phyloP scores from a whole-genome alignment of 768 basidiomycete genomes.

The Suillus lakei region DNA sequence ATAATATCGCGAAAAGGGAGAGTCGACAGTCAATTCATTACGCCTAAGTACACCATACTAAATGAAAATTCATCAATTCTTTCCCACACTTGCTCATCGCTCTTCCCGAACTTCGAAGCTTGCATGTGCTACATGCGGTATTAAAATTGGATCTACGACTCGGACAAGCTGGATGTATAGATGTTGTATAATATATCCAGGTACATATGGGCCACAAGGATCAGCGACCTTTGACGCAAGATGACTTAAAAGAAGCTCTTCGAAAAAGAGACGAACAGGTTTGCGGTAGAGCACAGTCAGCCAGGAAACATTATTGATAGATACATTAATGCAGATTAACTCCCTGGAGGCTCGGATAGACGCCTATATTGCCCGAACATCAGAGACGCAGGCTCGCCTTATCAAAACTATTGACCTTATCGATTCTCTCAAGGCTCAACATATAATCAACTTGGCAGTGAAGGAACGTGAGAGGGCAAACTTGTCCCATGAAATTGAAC shows the following conservation, averaged over 20 bases:
- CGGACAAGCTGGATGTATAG: conserved; percentile 10
- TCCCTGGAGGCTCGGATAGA: conserved; percentile 36
- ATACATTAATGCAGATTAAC: conserved; percentile 26
- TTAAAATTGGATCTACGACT: background rate
- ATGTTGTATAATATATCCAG: conserved; percentile 7
- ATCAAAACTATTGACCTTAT: conserved; percentile 53
- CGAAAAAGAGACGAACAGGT: conserved; percentile 35
- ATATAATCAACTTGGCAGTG: conserved; percentile 45
- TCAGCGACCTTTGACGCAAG: too few relatives aligned
- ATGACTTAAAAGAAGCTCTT: conserved; percentile 22
- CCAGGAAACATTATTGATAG: background rate
- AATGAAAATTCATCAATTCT: background rate
- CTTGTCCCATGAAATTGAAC: conserved; percentile 44
- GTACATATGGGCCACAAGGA: conserved; percentile 29
- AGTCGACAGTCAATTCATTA: too few relatives aligned
- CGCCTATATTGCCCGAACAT: conserved; percentile 43
- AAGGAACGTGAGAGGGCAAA: conserved; percentile 37
- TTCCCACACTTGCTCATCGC: conserved; percentile 1
- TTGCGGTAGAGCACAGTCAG: conserved; percentile 2
- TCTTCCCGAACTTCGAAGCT: background rate
- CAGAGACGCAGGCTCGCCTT: conserved; percentile 51
- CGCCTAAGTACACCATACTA: background rate
- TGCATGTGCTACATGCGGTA: background rate
- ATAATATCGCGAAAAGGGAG: background rate
- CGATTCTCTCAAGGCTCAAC: conserved; percentile 45